phyloP scores from a whole-genome alignment of 305 asterid species.

The Fraxinus floribunda region DNA sequence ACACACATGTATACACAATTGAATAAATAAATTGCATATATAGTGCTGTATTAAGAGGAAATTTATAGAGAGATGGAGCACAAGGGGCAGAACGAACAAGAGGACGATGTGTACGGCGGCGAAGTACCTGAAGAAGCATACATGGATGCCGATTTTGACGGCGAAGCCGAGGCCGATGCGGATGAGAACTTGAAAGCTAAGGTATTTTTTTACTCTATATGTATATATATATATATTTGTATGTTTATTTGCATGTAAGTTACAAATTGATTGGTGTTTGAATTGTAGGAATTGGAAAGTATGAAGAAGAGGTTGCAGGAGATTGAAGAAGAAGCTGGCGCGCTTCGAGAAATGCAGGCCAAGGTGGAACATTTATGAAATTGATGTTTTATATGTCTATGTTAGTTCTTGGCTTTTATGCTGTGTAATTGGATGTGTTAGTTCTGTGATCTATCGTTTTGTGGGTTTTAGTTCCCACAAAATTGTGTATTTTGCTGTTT shows the following conservation, averaged over 20 bases:
- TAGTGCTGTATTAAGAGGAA: constrained; percentile 10
- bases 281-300: constrained; percentile 62
- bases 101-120: constrained; percentile 56
- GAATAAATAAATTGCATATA: constrained; percentile 4
- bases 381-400: not conserved
- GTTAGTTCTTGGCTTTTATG: not conserved
- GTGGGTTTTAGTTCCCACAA: not conserved
- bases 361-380: constrained; percentile 40
- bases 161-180: constrained; percentile 39
- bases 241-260: not conserved
- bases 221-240: not conserved
- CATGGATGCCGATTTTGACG: constrained; percentile 53
- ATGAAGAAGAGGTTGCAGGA: constrained; percentile 67
- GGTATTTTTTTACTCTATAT: constrained; percentile 13
- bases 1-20: not conserved
- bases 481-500: not conserved
- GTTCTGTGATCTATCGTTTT: not conserved
- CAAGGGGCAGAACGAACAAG: constrained; percentile 44
- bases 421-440: not conserved
- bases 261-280: constrained; percentile 7
- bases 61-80: constrained; percentile 30
- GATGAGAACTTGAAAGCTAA: constrained; percentile 39
- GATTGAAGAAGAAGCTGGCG: constrained; percentile 78
- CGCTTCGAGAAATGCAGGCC: constrained; percentile 78
- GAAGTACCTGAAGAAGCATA: constrained; percentile 56